Base-by-base conservation (phyloP, 495 filamentous ascomycete species). In the Talaromyces nanjingensis region DNA sequence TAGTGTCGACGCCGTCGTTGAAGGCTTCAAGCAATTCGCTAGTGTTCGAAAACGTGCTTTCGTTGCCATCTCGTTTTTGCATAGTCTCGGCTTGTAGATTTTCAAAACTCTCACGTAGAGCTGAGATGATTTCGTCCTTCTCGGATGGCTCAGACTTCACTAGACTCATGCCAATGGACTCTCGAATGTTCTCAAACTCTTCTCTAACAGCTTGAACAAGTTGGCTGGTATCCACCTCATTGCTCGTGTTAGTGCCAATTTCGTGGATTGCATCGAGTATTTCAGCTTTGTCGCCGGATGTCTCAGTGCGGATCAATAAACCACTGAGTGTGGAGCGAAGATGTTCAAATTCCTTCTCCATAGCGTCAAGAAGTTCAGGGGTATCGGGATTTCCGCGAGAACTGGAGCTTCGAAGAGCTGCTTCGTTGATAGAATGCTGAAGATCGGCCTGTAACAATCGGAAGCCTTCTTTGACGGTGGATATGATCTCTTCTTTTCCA, bases 21-120 rank as follows among this genome's bases (percentile, higher is more conserved):
- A 97, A 77, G 5, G 89, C 88, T 71, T 96, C 91, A 1, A 96
- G 80, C 18, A 96, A 82, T 69, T 93, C 90, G 16, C 86, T 84
- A 12, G 88, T 88, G 16, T 84, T 82, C 2, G 87, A 83, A 25
- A 85, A 67, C 20, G 80, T 75, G 56, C 77, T 85, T 34, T 89
- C 87, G 12, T 73, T 77, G 33, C 76, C 77, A 63, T 88, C 84
- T 20, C 77, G 77, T 45, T 77, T 68, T 67, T 81, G 67, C 66
- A 82, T 78, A 34, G 89, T 79, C 64, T 94, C 89, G 4, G 84
- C 83, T 3, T 87, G 87, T 55, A 94, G 73, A 47, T 79, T 79
- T 58, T 90, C 84, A 9, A 93, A 73, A 16, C 87, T 86, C 53
- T 91, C 84, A n/a, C 85, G 83, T 4, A 93, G 75, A 37, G 86